These are phyloP conservation scores for Talaromyces marneffei DNA, from an alignment of 2,329 filamentous ascomycete genomes.

Conservation along the genomic window DNA sequence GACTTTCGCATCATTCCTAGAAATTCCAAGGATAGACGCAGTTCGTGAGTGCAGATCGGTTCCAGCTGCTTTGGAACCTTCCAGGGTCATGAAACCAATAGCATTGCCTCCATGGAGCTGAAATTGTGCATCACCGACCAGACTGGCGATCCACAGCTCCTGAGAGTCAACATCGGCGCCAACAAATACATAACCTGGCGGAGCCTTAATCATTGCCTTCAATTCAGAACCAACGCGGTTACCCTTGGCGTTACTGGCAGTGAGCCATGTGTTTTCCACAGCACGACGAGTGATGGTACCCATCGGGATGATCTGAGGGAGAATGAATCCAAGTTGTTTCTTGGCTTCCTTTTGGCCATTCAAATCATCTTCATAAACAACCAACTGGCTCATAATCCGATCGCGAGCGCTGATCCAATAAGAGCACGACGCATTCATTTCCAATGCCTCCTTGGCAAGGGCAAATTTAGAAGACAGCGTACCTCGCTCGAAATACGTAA, in stretches of 20 bases:
- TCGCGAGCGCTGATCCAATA: slow-evolving; percentile 98
- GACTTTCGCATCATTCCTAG: slow-evolving; percentile 89
- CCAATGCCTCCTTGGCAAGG: slow-evolving; percentile 88
- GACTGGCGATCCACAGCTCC: slow-evolving; percentile 95
- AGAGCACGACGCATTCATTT: slow-evolving; percentile 98
- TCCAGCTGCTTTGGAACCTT: slow-evolving; percentile 88
- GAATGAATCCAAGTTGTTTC: slow-evolving; percentile 66
- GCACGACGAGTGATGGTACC: slow-evolving; percentile 90
- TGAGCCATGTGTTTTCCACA: slow-evolving; percentile 97
- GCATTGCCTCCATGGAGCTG: slow-evolving; percentile 93
- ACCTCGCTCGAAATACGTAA: slow-evolving; percentile 85
- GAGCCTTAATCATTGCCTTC: slow-evolving; percentile 93
- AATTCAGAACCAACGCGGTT: slow-evolving; percentile 95
- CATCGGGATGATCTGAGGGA: slow-evolving; percentile 97
- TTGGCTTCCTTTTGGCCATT: slow-evolving; percentile 16
- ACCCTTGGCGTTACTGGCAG: slow-evolving; percentile 91
- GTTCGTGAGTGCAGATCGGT: slow-evolving; percentile 94
- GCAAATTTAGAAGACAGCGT: slow-evolving; percentile 78
- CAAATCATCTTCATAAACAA: slow-evolving; percentile 71
- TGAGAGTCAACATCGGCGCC: slow-evolving; percentile 96
- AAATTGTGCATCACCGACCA: slow-evolving; percentile 92
- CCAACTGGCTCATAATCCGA: slow-evolving; percentile 90
- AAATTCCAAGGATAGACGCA: slow-evolving; percentile 85
- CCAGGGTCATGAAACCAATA: slow-evolving; percentile 97
- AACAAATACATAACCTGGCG: slow-evolving; percentile 85